Evolutionary conservation across 2,329 filamentous ascomycete species (phyloP), one percentile per base, ranked within the genome.

Genomic region (Epichloe scottii): DNA sequence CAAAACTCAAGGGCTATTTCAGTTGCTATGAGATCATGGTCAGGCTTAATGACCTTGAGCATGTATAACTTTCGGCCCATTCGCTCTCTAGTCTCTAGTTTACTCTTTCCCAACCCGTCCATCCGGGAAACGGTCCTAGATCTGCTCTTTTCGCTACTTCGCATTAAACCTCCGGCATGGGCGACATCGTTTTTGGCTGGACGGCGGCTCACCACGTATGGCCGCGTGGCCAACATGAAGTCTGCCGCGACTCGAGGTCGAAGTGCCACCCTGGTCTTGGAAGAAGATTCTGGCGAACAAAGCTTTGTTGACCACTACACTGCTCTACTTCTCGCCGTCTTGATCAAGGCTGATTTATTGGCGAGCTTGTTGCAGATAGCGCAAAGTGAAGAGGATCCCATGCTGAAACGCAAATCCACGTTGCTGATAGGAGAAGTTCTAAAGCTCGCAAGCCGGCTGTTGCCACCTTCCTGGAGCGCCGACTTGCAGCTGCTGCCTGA

Each of bases 251-350:
- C 62, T 14, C 77, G 76, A 54, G 69, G 71, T 21, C 64, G 73
- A 43, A 71, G 77, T 21, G 63, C 72, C 7, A 73, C 74, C 52
- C 68, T 76, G 38, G 76, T 79, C 35, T 72, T 76, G 19, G 80
- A 87, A 41, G 86, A 88, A 51, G 75, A 83, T 8, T 77, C 78
- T 19, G 81, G 81, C 35, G 84, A 87, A 57, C 84, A 90, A 59
- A 95, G 89, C 60, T 83, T 98, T 53, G 83, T 96, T 17, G 87
- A 95, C 55, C 94, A 98, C 67, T 98, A 95, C 63, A 95, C 89
- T 0, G 87, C 91, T 12, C 77, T 97, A 12, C 75, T 97, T 35
- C 72, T 98, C 33, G 88, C 90, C 11, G 80, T 94, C 2, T 80
- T 98, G 51, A 79, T 98, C 54, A 85, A 87, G 57, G 82, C 88